Percentiles rank a stretch among this genome's conserved stretches.
Conservation (phyloP, 164 flowering plant genomes). For the Tinospora cordifolia region DNA sequence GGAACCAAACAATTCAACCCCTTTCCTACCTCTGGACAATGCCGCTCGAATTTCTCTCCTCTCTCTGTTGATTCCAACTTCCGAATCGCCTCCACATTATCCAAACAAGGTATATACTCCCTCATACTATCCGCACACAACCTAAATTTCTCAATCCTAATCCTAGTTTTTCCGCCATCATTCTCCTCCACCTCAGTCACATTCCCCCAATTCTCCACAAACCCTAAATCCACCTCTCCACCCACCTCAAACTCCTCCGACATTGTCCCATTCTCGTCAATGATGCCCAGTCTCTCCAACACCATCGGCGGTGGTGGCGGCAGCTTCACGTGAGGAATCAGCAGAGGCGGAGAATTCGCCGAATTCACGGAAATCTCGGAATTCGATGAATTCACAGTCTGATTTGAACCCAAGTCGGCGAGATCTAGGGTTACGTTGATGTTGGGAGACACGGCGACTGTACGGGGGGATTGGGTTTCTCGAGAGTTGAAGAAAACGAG, state of each 20-base stretch:
- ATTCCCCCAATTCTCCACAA: conserved; percentile 45
- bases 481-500: conserved; percentile 21
- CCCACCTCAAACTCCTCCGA: conserved; percentile 37
- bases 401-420: conserved; percentile 10
- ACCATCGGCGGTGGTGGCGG: conserved; percentile 16
- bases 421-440: conserved; percentile 8
- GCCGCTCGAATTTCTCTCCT: conserved; percentile 69
- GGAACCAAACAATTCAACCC: conserved; percentile 76
- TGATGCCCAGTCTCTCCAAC: conserved; percentile 29
- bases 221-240: conserved; percentile 59
- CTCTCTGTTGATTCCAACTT: conserved; percentile 47
- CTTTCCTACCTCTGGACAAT: conserved; percentile 60
- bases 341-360: conserved; percentile 4
- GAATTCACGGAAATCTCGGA: not conserved
- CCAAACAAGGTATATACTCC: conserved; percentile 73
- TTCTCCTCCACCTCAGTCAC: conserved; percentile 21
- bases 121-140: conserved; percentile 54
- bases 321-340: not conserved
- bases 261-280: conserved; percentile 49
- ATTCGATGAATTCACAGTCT: not conserved
- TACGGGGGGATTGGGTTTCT: not conserved
- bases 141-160: conserved; percentile 40
- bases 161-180: conserved; percentile 17
- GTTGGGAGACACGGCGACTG: conserved; percentile 11
- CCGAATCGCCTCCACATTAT: conserved; percentile 51